Conservation (phyloP, 768 basidiomycete genomes). For the Holtermanniella nyarrowii region DNA sequence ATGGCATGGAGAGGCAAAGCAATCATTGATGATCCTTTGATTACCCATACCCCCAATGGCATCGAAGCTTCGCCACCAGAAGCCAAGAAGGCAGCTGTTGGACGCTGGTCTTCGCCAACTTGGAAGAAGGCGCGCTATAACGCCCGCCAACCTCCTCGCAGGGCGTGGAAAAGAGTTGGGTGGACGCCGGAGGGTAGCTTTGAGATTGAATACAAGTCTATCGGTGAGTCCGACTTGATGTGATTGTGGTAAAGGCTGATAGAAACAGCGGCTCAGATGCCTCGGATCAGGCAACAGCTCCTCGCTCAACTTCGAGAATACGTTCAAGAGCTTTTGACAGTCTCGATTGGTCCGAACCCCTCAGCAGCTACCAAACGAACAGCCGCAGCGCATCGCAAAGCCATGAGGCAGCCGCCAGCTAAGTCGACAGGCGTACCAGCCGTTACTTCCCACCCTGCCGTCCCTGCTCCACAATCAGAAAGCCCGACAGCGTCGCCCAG, state of each 20-base stretch:
- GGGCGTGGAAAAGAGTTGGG: conserved; percentile 21
- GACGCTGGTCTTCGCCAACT: too few species aligned
- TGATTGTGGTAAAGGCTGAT: neutral
- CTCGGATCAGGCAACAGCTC: neutral
- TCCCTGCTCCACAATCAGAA: neutral
- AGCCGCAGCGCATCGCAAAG: too few species aligned
- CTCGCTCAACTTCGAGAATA: neutral
- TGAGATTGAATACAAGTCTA: conserved; percentile 26
- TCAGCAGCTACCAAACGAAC: neutral
- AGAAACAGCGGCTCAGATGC: neutral
- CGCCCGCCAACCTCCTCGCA: neutral
- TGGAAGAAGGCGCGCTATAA: too few species aligned
- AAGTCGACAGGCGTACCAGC: neutral
- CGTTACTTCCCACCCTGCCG: too few species aligned
- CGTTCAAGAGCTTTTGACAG: neutral
- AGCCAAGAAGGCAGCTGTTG: too few species aligned
- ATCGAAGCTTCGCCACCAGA: too few species aligned
- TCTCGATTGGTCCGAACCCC: too few species aligned
- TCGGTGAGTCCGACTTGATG: conserved; percentile 10
- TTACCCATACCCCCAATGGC: too few species aligned
- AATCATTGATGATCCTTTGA: too few species aligned
- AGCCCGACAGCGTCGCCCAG: neutral
- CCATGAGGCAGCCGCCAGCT: too few species aligned
- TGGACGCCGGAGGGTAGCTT: conserved; percentile 38
- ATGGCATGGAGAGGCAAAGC: neutral